Percentiles rank a stretch among this genome's conserved stretches.
Evolutionary conservation across 345 rosid species (phyloP).

Genomic region (Lepidium didymum): DNA sequence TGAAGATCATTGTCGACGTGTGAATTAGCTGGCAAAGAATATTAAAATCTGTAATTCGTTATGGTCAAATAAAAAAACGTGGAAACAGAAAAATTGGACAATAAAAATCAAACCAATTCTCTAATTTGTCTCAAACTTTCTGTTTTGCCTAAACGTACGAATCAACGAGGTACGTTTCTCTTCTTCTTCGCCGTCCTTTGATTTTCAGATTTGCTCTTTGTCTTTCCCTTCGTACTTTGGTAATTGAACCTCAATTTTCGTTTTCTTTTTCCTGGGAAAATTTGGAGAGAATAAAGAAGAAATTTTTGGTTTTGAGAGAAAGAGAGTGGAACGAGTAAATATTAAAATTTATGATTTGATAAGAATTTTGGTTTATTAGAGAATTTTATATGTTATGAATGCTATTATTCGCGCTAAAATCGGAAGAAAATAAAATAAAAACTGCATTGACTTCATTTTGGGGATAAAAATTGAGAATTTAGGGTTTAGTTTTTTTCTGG

Average conservation of each 20-base stretch:
- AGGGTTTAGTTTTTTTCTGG: neutral
- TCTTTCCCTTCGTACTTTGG: neutral
- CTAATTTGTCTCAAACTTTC: constrained; percentile 8
- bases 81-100: neutral
- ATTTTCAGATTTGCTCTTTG: neutral
- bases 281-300: neutral
- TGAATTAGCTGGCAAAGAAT: constrained; percentile 23
- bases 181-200: neutral
- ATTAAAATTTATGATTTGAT: neutral
- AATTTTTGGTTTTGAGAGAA: neutral
- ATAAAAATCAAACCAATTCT: constrained; percentile 5
- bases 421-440: neutral
- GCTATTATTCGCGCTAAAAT: neutral
- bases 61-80: neutral
- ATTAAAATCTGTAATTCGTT: neutral
- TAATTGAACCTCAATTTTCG: neutral
- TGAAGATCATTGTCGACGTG: constrained; percentile 13
- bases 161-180: constrained; percentile 22
- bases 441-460: constrained; percentile 12
- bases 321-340: too few relatives aligned
- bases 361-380: neutral
- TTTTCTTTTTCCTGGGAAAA: neutral
- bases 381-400: neutral
- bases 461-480: neutral
- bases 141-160: constrained; percentile 16